Base-by-base conservation (phyloP, 2,329 filamentous ascomycete genomes). In the Colletotrichum ledebouriae region DNA sequence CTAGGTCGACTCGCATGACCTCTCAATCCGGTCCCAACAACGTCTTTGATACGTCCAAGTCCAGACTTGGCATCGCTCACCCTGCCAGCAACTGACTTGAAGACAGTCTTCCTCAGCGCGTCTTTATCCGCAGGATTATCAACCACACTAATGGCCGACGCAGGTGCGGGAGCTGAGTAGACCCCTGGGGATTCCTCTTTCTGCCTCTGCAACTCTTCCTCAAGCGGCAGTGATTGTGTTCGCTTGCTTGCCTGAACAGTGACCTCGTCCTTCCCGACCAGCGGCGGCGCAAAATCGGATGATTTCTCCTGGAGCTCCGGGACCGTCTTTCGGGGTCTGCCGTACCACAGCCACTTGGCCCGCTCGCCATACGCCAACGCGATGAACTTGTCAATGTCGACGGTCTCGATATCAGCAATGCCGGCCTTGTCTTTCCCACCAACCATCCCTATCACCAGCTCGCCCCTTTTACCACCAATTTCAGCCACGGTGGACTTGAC, bases 401-500 rank as follows among this genome's bases (percentile, higher is more conserved):
- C 84, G 1, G 94, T 98, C 80, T 99, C 96, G 41, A 98, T 90
- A 73, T 98, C 95, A 4, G 93, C 92, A 72, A 98, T 94, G 3
- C 94, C 93, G 63, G 90, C 93, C 79, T 97, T 97, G 73, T 97
- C 94, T 55, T 91, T 90, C 29, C 92, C 90, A 44, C 90, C 92
- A 6, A 97, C 94, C 84, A 97, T 97, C n/a, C 94, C 94, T 84
- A 97, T 94, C 53, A 98, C 91, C 81, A 98, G 92, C 78, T 98
- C 95, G 55, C 94, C 94, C 60, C 95, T 91, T 77, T 98, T 97
- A 13, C 96, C 95, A 72, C 94, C 94, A 44, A 99, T 89, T 78
- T 98, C 96, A 17, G 92, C 94, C 53, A 98, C 92, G 0, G 95
- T 98, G 3, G 94, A 97, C 77, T 98, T 98, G 74, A 99, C 94